These are phyloP conservation scores for Fusarium compactum DNA, from an alignment of 2,329 filamentous ascomycete genomes.

Conservation along the genomic window DNA sequence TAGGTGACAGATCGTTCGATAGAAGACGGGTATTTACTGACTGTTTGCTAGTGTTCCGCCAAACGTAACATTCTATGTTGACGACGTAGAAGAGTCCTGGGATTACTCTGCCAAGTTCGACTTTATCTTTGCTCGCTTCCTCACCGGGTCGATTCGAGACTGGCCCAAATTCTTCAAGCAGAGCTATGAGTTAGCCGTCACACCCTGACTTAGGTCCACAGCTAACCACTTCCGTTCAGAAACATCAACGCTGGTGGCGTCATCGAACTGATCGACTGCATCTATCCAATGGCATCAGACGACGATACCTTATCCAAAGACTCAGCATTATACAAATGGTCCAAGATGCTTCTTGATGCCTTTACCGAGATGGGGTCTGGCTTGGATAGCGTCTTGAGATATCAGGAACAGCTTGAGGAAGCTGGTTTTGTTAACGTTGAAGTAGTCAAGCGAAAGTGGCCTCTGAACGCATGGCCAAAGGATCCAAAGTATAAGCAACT, in stretches of 20 bases:
- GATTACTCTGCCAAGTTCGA: conserved; percentile 24
- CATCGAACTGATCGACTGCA: conserved; percentile 30
- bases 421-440: conserved; percentile 14
- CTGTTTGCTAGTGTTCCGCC: conserved; percentile 14
- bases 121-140: conserved; percentile 30
- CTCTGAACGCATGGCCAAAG: conserved; percentile 17
- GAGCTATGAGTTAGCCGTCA: background rate
- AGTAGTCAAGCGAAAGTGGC: conserved; percentile 24
- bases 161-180: conserved; percentile 34
- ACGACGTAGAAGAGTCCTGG: conserved; percentile 26
- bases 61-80: conserved; percentile 24
- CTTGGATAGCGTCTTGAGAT: conserved; percentile 10
- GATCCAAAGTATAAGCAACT: conserved; percentile 37
- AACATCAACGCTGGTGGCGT: conserved; percentile 13
- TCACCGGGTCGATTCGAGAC: conserved; percentile 23
- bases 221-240: background rate
- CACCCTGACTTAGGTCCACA: rapidly evolving
- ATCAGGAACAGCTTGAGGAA: conserved; percentile 23
- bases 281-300: conserved; percentile 26
- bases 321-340: conserved; percentile 18
- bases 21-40: rapidly evolving
- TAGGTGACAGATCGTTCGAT: background rate
- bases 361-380: conserved; percentile 1
- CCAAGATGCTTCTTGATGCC: background rate
- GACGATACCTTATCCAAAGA: conserved; percentile 1